Percentiles rank a stretch among this genome's conserved stretches.
phyloP scores from a whole-genome alignment of 768 basidiomycete genomes.

The Trametes punicea region DNA sequence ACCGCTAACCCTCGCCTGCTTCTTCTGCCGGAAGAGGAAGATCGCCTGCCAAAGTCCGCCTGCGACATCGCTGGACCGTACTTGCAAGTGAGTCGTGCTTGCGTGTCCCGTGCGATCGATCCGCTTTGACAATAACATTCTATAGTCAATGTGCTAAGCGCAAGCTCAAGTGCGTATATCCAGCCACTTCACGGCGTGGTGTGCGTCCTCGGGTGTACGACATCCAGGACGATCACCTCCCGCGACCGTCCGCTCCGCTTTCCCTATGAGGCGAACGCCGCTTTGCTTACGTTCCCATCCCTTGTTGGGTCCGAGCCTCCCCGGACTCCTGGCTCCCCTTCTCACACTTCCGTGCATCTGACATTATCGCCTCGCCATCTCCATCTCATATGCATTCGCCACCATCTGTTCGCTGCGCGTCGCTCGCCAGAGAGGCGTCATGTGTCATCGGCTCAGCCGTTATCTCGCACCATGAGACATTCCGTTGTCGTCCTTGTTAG shows the following conservation, averaged over 20 bases:
- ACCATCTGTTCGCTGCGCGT: not conserved
- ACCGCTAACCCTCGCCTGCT: constrained; percentile 38
- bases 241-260: constrained; percentile 10
- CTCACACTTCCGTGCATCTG: constrained; percentile 13
- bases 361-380: constrained; percentile 19
- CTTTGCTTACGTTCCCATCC: not conserved
- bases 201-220: constrained; percentile 24
- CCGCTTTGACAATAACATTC: no score
- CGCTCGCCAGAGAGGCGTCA: not conserved
- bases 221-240: constrained; percentile 14
- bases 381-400: constrained; percentile 10
- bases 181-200: constrained; percentile 65
- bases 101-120: no score
- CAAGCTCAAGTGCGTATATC: constrained; percentile 68
- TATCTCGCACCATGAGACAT: not conserved
- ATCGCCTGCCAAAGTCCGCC: constrained; percentile 36
- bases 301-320: constrained; percentile 15
- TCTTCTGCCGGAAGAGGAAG: constrained; percentile 39
- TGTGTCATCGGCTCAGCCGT: not conserved
- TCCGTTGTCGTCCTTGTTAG: not conserved
- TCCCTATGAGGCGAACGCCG: constrained; percentile 6
- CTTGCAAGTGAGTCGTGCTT: constrained; percentile 37
- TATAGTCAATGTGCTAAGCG: constrained; percentile 70
- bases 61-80: constrained; percentile 29
- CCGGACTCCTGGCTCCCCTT: constrained; percentile 11